Conservation (phyloP, 805 yeast species). For the Ogataea henricii region DNA sequence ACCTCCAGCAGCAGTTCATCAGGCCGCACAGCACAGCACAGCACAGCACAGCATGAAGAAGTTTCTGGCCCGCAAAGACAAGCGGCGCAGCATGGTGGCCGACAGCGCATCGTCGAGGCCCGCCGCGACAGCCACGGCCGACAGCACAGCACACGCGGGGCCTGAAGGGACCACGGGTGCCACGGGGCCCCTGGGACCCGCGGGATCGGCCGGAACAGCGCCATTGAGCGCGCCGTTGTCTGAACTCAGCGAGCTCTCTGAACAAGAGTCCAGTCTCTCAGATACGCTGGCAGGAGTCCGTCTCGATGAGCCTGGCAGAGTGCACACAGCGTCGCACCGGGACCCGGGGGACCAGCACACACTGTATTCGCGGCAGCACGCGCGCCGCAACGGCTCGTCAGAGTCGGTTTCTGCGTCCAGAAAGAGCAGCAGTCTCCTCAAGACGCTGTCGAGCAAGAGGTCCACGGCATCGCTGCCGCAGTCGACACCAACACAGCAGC, state of each 20-base stretch:
- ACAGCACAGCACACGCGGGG: not conserved
- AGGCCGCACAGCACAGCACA: not conserved
- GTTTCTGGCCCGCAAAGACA: conserved; percentile 36
- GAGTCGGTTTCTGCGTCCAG: conserved; percentile 7
- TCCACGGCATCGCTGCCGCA: conserved; percentile 20
- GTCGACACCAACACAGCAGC: not conserved
- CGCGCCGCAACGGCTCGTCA: conserved; percentile 8
- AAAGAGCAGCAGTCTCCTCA: conserved; percentile 18
- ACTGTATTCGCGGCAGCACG: conserved; percentile 1
- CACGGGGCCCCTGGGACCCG: not conserved
- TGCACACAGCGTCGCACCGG: not conserved
- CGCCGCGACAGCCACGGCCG: not conserved
- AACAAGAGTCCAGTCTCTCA: conserved; percentile 1
- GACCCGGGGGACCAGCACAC: conserved; percentile 6
- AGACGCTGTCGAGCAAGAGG: conserved; percentile 21
- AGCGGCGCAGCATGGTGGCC: conserved; percentile 22
- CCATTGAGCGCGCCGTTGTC: not conserved
- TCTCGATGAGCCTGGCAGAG: conserved; percentile 5
- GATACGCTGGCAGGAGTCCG: not conserved
- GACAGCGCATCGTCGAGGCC: conserved; percentile 1
- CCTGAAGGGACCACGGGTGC: conserved; percentile 1
- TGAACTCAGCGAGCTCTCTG: not conserved
- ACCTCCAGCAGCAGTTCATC: too few species aligned
- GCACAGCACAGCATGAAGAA: conserved; percentile 30
- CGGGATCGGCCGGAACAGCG: not conserved